A percentile compares a stretch with the other conserved stretches of the same genome.
These are phyloP conservation scores for Blastocystis sp. DNA, from an alignment of 352 stramenopile genomes.

Conservation along the genomic window DNA sequence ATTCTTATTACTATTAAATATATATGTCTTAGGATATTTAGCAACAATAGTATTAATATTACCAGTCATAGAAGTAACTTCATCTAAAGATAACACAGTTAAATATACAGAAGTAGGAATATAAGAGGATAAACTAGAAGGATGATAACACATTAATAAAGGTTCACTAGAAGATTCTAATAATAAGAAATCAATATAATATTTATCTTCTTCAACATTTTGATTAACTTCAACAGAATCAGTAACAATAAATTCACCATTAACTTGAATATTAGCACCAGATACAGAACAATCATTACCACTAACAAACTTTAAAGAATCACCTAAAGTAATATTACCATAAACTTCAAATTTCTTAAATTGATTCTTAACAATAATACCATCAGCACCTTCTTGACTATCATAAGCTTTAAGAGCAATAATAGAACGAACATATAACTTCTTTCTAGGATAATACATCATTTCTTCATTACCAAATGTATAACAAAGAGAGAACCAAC, in stretches of 20 bases:
- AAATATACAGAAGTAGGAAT: slow-evolving; percentile 20
- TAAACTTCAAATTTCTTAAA: slow-evolving; percentile 31
- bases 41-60: neutral
- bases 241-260: too few species aligned
- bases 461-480: slow-evolving; percentile 15
- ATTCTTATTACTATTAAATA: slow-evolving; percentile 16
- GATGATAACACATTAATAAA: too few species aligned
- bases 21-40: neutral
- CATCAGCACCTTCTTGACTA: too few species aligned
- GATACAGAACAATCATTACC: slow-evolving; percentile 14
- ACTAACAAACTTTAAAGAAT: slow-evolving; percentile 26
- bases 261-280: too few species aligned
- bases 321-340: neutral
- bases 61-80: neutral
- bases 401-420: slow-evolving; percentile 29
- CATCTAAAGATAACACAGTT: slow-evolving; percentile 18
- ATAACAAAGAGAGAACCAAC: slow-evolving; percentile 17
- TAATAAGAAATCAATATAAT: slow-evolving; percentile 27
- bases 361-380: slow-evolving; percentile 11
- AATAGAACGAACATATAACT: neutral
- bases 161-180: neutral
- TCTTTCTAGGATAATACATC: slow-evolving; percentile 14
- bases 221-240: too few species aligned
- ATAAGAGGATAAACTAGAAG: too few species aligned
- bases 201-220: slow-evolving; percentile 4